phyloP scores from a whole-genome alignment of 2,329 filamentous ascomycete genomes.

The Venturia nashicola region DNA sequence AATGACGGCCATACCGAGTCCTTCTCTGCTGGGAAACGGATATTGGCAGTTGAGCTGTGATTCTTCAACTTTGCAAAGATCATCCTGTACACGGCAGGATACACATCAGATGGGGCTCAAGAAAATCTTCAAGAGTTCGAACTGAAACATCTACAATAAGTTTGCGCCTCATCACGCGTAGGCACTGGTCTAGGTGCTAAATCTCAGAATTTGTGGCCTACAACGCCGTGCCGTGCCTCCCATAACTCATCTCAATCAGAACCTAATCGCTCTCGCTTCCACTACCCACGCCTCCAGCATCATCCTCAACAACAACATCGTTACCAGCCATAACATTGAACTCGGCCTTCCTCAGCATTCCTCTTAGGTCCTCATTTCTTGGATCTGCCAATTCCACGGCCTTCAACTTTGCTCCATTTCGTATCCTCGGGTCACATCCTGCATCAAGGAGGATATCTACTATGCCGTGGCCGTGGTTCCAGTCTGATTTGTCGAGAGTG shows the following conservation, averaged over 20 bases:
- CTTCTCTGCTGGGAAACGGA: too few relatives aligned
- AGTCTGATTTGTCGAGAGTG: slow-evolving; percentile 48
- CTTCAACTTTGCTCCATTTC: slow-evolving; percentile 63
- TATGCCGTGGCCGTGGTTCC: slow-evolving; percentile 53
- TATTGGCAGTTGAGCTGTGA: too few relatives aligned
- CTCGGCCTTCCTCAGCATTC: slow-evolving; percentile 58
- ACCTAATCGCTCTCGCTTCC: slow-evolving; percentile 32
- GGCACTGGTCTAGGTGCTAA: neutral
- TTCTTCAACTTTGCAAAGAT: too few relatives aligned
- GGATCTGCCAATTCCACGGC: slow-evolving; percentile 64
- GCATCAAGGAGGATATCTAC: slow-evolving; percentile 76
- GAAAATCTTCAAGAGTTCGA: too few relatives aligned
- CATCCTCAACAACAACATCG: slow-evolving; percentile 35
- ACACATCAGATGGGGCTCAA: too few relatives aligned
- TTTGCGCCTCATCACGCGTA: neutral
- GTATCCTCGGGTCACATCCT: slow-evolving; percentile 50
- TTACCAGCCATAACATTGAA: slow-evolving; percentile 41
- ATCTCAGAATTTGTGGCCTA: neutral
- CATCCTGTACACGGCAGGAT: too few relatives aligned
- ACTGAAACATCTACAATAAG: neutral
- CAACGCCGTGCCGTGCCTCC: neutral
- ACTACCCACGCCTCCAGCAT: slow-evolving; percentile 31
- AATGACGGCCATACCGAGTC: too few relatives aligned
- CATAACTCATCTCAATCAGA: neutral
- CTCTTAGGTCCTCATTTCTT: slow-evolving; percentile 47